Percentiles rank a stretch among this genome's conserved stretches.
Evolutionary conservation across 176 grass and related monocot species (phyloP).

Genomic region (Eremochloa ophiuroides): DNA sequence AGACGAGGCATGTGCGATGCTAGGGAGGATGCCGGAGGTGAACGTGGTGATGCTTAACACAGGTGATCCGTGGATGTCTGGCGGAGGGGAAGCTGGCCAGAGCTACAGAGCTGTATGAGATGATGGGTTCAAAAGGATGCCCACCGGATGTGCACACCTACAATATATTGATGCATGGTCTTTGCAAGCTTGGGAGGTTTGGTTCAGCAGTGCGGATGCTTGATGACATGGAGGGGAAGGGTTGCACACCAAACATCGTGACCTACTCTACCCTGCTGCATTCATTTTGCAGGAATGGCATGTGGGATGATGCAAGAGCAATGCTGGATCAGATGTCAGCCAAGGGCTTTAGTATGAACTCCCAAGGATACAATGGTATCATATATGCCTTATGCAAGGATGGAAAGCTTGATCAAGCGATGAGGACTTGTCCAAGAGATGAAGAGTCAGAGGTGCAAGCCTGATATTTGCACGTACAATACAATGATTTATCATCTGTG

Average conservation of each 20-base stretch:
- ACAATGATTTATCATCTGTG: constrained; percentile 79
- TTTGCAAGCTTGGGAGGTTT: constrained; percentile 66
- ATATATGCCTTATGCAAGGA: constrained; percentile 79
- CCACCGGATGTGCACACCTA: constrained; percentile 68
- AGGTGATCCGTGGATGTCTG: constrained; percentile 69
- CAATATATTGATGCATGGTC: constrained; percentile 64
- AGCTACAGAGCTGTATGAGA: constrained; percentile 56
- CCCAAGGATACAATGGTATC: constrained; percentile 76
- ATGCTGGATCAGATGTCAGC: constrained; percentile 55
- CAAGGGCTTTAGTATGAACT: constrained; percentile 61
- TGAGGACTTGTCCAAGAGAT: constrained; percentile 65
- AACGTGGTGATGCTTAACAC: constrained; percentile 80
- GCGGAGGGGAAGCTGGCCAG: constrained; percentile 47
- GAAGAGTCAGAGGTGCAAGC: constrained; percentile 64
- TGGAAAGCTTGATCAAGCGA: constrained; percentile 50
- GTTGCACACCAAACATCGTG: constrained; percentile 48
- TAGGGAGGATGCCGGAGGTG: constrained; percentile 49
- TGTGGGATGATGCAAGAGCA: constrained; percentile 60
- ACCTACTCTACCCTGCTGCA: constrained; percentile 74
- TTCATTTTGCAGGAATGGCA: constrained; percentile 61
- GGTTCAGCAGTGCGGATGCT: constrained; percentile 57
- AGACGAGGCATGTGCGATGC: constrained; percentile 55
- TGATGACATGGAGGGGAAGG: constrained; percentile 64
- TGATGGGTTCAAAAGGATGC: constrained; percentile 53
- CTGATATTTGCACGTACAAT: constrained; percentile 84